These are phyloP conservation scores for Aegilops sharonensis DNA, from an alignment of 176 grass and related monocot genomes.

Conservation along the genomic window DNA sequence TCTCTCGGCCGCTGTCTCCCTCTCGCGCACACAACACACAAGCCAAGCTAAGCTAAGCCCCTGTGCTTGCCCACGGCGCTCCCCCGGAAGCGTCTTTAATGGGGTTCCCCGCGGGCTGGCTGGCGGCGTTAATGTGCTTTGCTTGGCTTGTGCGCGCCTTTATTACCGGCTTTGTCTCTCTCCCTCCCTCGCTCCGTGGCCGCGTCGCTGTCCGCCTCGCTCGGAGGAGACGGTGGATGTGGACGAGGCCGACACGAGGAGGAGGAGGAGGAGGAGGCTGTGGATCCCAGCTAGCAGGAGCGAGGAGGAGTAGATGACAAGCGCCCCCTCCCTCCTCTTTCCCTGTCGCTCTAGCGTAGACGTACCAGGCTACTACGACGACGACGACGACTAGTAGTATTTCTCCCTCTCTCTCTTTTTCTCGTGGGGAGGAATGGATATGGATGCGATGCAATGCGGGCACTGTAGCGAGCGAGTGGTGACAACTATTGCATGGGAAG, in stretches of 20 bases:
- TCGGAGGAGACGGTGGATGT: neutral
- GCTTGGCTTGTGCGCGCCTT: conserved; percentile 40
- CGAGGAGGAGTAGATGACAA: conserved; percentile 23
- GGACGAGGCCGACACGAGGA: conserved; percentile 28
- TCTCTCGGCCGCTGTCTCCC: conserved; percentile 1
- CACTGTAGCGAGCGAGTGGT: conserved; percentile 25
- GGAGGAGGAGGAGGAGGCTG: neutral
- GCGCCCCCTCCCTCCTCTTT: neutral
- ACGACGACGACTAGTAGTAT: neutral
- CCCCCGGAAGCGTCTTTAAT: conserved; percentile 26
- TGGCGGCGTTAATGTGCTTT: conserved; percentile 31
- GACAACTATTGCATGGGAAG: conserved; percentile 9
- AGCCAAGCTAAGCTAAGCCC: neutral
- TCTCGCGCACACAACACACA: neutral
- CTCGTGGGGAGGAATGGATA: conserved; percentile 21
- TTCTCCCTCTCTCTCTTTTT: neutral
- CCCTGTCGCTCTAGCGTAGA: conserved; percentile 22
- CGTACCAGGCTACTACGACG: neutral
- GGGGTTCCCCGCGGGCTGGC: neutral
- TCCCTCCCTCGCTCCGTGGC: neutral
- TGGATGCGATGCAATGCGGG: neutral
- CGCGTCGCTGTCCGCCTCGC: conserved; percentile 18
- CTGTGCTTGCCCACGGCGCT: neutral
- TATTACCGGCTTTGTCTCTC: conserved; percentile 41
- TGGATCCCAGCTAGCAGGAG: neutral